Evolutionary conservation across 768 basidiomycete species (phyloP).

Genomic region (Boletus fagicola): DNA sequence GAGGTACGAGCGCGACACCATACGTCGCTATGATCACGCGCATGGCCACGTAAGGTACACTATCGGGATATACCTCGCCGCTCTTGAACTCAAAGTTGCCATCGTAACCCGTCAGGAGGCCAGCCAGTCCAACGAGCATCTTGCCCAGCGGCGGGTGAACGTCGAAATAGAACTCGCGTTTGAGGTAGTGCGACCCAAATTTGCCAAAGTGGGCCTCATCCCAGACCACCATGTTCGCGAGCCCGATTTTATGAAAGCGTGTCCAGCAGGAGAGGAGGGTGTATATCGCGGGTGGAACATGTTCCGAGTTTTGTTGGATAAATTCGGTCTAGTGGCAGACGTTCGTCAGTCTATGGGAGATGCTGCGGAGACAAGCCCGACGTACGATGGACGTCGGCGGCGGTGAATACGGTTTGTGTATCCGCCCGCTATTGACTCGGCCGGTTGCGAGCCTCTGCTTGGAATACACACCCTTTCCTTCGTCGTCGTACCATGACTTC

Average conservation of each 20-base stretch:
- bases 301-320: conserved; percentile 74
- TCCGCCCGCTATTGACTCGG: conserved; percentile 56
- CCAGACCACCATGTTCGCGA: conserved; percentile 87
- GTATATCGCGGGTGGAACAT: conserved; percentile 78
- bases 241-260: conserved; percentile 90
- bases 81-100: conserved; percentile 94
- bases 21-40: conserved; percentile 92
- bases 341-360: conserved; percentile 1
- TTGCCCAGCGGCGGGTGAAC: conserved; percentile 98
- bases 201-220: conserved; percentile 99
- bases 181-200: conserved; percentile 97
- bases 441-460: conserved; percentile 41
- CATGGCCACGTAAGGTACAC: conserved; percentile 92
- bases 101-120: conserved; percentile 86
- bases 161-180: conserved; percentile 99
- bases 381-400: conserved; percentile 65
- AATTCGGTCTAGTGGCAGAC: conserved; percentile 58
- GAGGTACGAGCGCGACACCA: conserved; percentile 92
- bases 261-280: conserved; percentile 95
- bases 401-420: conserved; percentile 57
- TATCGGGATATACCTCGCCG: conserved; percentile 77
- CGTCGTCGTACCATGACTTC: conserved; percentile 45
- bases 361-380: conserved; percentile 18
- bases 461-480: conserved; percentile 67
- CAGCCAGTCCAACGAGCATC: conserved; percentile 96